Evolutionary conservation across 331 rosid genomes (phyloP), one percentile per base, ranked within the genome.

Genomic region (Acacia concinna): DNA sequence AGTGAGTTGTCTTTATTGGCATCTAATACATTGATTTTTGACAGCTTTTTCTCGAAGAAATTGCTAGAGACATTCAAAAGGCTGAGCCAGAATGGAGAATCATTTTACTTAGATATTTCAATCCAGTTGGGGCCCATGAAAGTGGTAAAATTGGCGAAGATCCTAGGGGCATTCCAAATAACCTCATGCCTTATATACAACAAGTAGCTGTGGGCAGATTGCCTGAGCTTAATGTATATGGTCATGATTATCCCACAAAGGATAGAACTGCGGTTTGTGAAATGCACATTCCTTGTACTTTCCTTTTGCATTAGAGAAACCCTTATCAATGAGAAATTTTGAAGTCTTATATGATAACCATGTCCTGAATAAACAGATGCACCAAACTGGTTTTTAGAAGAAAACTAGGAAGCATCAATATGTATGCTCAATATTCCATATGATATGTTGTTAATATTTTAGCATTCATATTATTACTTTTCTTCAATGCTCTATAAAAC

Each of bases 71-170:
- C 51, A 84, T 88, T 74, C 90, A 90, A 2, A 87, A 74, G 43
- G 95, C 95, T n/a, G 95, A 88, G 72, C 87, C 87, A 35, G 90
- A 79, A 72, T 90, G 95, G 92, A 81, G 87, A 62, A 90, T 87
- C 59, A 87, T 90, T 65, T 78, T 90, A 66, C 68, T 90, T 73
- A 86, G 95, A 70, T 90, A 88, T 86, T 90, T 90, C 89, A 90
- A 90, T 60, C 95, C 95, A 20, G 89, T 90, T 12, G 94, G 94
- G 70, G 90, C 92, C 83, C 92, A 90, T 68, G 89, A 90, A 79
- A 90, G 92, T 80, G 94, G 94, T 32, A 75, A 60, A 75, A 85
- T 90, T 79, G 94, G 94, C 72, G 94, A 90, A 87, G 92, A 90
- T 65, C 95, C 95, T 15, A 85, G 85, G 79, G 95, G 95, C 62